A percentile compares a stretch with the other conserved stretches of the same genome.
phyloP scores from a whole-genome alignment of 306 rosid genomes.

The Begonia masoniana region DNA sequence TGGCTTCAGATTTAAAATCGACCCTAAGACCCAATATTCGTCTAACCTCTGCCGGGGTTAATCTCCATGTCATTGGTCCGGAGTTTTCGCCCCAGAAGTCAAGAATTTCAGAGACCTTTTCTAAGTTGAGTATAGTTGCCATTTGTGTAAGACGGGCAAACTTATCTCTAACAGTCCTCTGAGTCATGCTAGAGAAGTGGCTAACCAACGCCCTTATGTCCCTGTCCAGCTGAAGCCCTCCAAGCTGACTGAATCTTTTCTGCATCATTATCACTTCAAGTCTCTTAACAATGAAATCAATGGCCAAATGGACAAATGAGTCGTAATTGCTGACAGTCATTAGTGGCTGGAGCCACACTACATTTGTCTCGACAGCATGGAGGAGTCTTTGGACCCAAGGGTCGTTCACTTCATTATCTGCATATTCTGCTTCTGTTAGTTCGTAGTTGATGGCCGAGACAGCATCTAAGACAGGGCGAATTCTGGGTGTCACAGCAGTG shows the following conservation, averaged over 20 bases:
- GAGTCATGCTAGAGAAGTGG: slow-evolving; percentile 88
- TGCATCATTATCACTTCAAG: slow-evolving; percentile 98
- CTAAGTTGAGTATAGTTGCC: slow-evolving; percentile 92
- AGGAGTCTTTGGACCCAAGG: slow-evolving; percentile 98
- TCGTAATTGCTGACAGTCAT: slow-evolving; percentile 88
- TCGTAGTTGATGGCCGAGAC: slow-evolving; percentile 86
- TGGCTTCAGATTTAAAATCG: slow-evolving; percentile 92
- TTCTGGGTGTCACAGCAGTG: slow-evolving; percentile 59
- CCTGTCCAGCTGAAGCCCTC: slow-evolving; percentile 94
- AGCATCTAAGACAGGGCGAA: slow-evolving; percentile 70
- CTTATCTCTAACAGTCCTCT: slow-evolving; percentile 90
- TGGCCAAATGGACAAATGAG: slow-evolving; percentile 62
- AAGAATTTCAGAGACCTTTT: slow-evolving; percentile 90
- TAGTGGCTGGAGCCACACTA: slow-evolving; percentile 78
- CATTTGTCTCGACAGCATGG: slow-evolving; percentile 79
- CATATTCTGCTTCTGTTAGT: slow-evolving; percentile 82
- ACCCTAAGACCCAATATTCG: slow-evolving; percentile 81
- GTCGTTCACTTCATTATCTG: slow-evolving; percentile 89
- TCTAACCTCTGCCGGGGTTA: slow-evolving; percentile 97
- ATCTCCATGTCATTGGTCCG: slow-evolving; percentile 98
- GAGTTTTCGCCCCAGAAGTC: slow-evolving; percentile 99
- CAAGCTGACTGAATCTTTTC: slow-evolving; percentile 88
- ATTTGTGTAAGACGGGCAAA: slow-evolving; percentile 93
- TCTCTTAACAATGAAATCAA: slow-evolving; percentile 81
- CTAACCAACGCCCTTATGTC: slow-evolving; percentile 88